These are phyloP conservation scores for Aspergillus biplanus DNA, from an alignment of 495 filamentous ascomycete genomes.

Conservation along the genomic window DNA sequence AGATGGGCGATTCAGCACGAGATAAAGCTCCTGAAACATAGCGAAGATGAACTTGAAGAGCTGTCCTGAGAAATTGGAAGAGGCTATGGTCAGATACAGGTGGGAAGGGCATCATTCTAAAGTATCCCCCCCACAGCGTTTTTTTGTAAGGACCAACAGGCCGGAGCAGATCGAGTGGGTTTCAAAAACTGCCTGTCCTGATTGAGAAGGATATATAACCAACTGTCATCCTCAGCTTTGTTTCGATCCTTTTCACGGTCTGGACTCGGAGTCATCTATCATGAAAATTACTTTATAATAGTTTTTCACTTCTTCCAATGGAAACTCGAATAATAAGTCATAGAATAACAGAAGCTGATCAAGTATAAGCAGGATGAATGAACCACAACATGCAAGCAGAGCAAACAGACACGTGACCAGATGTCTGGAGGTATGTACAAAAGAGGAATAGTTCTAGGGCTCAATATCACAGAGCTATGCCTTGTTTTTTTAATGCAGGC, in stretches of 20 bases:
- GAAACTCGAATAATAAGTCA: too few species aligned
- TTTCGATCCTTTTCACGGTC: too few species aligned
- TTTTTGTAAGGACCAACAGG: background rate
- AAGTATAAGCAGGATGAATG: too few species aligned
- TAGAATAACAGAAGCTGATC: too few species aligned
- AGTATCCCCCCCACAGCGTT: background rate
- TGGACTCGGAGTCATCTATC: too few species aligned
- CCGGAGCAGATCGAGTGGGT: too few species aligned
- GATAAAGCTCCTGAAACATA: slow-evolving; percentile 35
- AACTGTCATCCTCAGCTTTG: too few species aligned
- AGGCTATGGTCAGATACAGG: slow-evolving; percentile 24
- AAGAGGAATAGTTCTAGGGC: background rate
- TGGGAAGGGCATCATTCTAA: slow-evolving; percentile 3
- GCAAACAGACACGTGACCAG: background rate
- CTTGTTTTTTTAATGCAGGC: background rate
- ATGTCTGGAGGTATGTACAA: background rate
- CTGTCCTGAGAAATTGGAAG: slow-evolving; percentile 44
- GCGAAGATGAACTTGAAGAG: slow-evolving; percentile 39
- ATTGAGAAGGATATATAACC: too few species aligned
- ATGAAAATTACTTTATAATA: too few species aligned
- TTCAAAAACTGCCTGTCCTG: too few species aligned
- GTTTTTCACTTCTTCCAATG: too few species aligned
- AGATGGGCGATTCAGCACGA: slow-evolving; percentile 38
- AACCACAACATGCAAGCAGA: background rate
- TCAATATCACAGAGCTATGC: background rate